phyloP scores from a whole-genome alignment of 225 moss, liverwort and hornwort species.

The Climacium dendroides region DNA sequence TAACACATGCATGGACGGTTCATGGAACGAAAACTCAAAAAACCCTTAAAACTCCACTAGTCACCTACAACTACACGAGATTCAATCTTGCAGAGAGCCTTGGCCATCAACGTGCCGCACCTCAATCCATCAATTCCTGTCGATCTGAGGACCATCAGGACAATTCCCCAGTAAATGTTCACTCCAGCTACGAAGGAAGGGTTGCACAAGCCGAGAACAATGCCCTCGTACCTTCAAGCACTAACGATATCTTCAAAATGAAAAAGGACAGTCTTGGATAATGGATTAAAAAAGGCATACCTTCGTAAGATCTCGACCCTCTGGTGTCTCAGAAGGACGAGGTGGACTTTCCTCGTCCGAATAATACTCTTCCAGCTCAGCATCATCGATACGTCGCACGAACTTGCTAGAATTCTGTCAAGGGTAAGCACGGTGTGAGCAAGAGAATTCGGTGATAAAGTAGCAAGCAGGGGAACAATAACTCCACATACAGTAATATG shows the following conservation, averaged over 20 bases:
- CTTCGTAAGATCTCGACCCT: background rate
- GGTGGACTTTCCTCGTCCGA: conserved; percentile 16
- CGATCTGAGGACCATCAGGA: background rate
- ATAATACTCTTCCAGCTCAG: conserved; percentile 48
- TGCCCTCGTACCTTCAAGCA: background rate
- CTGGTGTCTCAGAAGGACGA: background rate
- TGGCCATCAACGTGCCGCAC: background rate
- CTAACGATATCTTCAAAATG: background rate
- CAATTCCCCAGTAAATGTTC: background rate
- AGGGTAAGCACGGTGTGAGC: background rate
- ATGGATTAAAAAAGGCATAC: background rate
- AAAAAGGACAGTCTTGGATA: background rate
- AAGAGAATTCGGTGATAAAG: background rate
- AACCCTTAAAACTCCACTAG: background rate
- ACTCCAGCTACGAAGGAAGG: background rate
- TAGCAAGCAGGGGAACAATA: background rate
- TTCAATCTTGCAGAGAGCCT: background rate
- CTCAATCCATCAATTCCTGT: background rate
- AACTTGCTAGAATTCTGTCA: conserved; percentile 56
- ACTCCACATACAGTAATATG: background rate
- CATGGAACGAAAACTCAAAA: background rate
- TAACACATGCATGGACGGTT: background rate
- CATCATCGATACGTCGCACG: conserved; percentile 56
- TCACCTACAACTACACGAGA: background rate
- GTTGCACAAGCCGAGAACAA: background rate